Evolutionary conservation across 1,284 basidiomycete genomes (phyloP), one percentile per base, ranked within the genome.

Genomic region (Schizophyllum amplum): DNA sequence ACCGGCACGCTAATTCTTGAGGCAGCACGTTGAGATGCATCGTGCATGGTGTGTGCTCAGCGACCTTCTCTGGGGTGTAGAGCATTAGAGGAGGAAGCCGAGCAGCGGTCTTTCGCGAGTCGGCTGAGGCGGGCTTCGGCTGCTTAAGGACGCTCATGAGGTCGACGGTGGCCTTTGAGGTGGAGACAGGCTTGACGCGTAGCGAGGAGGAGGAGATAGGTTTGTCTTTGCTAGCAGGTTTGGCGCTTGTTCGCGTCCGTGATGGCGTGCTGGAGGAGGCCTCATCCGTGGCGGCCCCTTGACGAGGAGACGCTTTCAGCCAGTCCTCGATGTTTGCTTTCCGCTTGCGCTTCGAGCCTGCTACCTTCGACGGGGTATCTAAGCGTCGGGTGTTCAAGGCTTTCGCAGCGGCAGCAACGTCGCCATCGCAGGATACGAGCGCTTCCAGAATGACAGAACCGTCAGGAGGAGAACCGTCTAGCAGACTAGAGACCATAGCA

Each of bases 1-100:
- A 70, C 52, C 75, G 75, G 63, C 80, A 87, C 0, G 89, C 88
- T 13, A 91, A 76, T 53, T 89, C 83, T 4, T 81, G 77, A 5
- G 89, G 87, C 4, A 92, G 75, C 25, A 86, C 67, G 24, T 85
- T 85, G 20, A 74, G 69, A 67, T 91, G 84, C 46, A 88, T 69
- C 0, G 90, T 92, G 65, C 91, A 92, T 0, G 92, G 88, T 0
- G 82, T 84, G 71, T 90, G 77, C 67, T 87, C 65, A 62, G 83
- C 72, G 53, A 93, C 75, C 72, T 90, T 71, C 56, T 78, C 67
- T 57, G 86, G 79, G 59, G 72, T 79, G 55, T 76, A 67, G 42
- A 87, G 72, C 54, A 74, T 76, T 59, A 93, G 63, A 55, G 89
- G 80, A 47, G 78, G 75, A 57, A 81, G 64, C 63, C 73, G 72